phyloP scores from a whole-genome alignment of 2,329 filamentous ascomycete genomes.

The Bipolaris victoriae region DNA sequence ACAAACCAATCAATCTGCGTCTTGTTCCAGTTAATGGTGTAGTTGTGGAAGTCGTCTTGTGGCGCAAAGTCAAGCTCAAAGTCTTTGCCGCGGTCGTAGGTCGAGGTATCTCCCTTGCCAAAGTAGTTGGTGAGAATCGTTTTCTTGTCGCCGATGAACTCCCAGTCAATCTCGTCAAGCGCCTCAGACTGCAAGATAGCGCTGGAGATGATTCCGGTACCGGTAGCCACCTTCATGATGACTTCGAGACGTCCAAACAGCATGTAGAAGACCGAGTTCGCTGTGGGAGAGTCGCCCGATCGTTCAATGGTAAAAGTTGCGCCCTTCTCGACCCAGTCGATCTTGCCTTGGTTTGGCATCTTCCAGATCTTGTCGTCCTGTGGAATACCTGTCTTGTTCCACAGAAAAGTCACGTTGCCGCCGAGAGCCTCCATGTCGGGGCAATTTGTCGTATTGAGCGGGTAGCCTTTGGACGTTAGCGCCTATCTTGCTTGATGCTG shows the following conservation, averaged over 20 bases:
- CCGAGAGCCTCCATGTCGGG: slow-evolving; percentile 74
- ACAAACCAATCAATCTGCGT: slow-evolving; percentile 69
- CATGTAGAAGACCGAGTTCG: slow-evolving; percentile 67
- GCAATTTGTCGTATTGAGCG: slow-evolving; percentile 70
- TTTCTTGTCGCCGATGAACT: slow-evolving; percentile 50
- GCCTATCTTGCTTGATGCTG: neutral
- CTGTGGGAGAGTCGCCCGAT: slow-evolving; percentile 76
- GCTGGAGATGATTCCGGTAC: slow-evolving; percentile 58
- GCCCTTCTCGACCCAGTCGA: slow-evolving; percentile 68
- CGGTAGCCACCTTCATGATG: slow-evolving; percentile 55
- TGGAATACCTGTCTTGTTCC: slow-evolving; percentile 58
- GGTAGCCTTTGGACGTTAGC: slow-evolving; percentile 61
- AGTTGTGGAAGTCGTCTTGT: slow-evolving; percentile 49
- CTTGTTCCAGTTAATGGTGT: slow-evolving; percentile 68
- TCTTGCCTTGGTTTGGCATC: slow-evolving; percentile 69
- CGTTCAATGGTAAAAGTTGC: slow-evolving; percentile 74
- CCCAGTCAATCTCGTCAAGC: slow-evolving; percentile 63
- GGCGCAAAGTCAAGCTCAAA: slow-evolving; percentile 36
- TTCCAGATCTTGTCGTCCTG: slow-evolving; percentile 58
- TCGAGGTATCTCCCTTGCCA: slow-evolving; percentile 61
- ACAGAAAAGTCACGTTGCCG: slow-evolving; percentile 59
- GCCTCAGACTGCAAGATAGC: slow-evolving; percentile 59
- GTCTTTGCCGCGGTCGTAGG: slow-evolving; percentile 55
- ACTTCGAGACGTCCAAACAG: slow-evolving; percentile 61
- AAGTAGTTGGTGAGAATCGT: slow-evolving; percentile 61